Base-by-base conservation (phyloP, 441 rosid genomes). In the Biscutella auriculata region DNA sequence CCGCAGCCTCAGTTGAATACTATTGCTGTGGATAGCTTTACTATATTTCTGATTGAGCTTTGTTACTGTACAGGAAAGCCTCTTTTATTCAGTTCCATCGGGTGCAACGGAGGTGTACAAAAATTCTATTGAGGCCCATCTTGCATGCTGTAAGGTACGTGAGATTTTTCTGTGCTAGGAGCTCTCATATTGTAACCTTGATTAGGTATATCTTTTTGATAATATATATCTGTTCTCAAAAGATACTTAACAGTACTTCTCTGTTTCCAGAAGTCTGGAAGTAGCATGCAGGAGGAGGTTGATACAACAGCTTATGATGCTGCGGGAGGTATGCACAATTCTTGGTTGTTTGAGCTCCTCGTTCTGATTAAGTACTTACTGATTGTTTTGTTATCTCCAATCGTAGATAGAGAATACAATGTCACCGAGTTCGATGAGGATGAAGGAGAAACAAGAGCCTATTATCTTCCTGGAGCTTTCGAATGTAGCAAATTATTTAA, bases 71-170 rank as follows among this genome's bases (percentile, higher is more conserved):
- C 97, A 95, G 99, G 94, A 88, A 74, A 88, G 86, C 79, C 84
- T 95, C 54, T 95, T 91, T 75, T 88, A 91, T 73, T 88, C 89
- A 9, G 78, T 95, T 71, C 92, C 99, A 32, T 69, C 81, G 2
- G 85, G 96, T 61, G 96, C 99, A 66, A 82, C 79, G 84, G 92
- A 74, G 65, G 59, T 75, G 36, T 95, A 95, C 76, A 75, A 85
- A 67, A 75, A 67, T 56, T 88, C 91, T 58, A 88, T 95, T 70
- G 97, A 84, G 73, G 82, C 84, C 70, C 84, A 82, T 76, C 67
- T 81, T 43, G 69, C 66, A 26, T 86, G 74, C 64, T 71, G 73
- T 64, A 88, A 88, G 85, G 99, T 95, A 75, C 60, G 63, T 42
- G 60, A 40, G 16, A 53, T 64, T 62, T 26, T 50, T 43, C 6